Percentiles rank a stretch among this genome's conserved stretches.
phyloP scores from a whole-genome alignment of 352 stramenopile species.

The Pythium graminicola region DNA sequence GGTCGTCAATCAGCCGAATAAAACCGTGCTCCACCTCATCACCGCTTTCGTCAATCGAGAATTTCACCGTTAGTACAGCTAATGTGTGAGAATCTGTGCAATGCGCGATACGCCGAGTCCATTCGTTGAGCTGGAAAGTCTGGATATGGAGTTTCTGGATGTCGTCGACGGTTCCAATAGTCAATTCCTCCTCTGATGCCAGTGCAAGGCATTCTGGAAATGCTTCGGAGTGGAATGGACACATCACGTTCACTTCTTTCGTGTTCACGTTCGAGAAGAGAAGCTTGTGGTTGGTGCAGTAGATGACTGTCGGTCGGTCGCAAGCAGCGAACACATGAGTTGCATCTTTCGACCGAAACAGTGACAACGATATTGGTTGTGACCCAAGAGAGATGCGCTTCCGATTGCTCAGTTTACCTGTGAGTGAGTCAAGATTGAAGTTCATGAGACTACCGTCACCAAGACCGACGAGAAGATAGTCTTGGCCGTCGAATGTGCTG shows the following conservation, averaged over 20 bases:
- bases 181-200: conserved; percentile 92
- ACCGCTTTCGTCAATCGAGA: conserved; percentile 72
- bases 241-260: conserved; percentile 92
- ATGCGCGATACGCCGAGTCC: conserved; percentile 89
- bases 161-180: conserved; percentile 96
- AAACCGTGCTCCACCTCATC: conserved; percentile 87
- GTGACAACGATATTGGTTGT: conserved; percentile 92
- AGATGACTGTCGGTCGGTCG: conserved; percentile 97
- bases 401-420: conserved; percentile 47
- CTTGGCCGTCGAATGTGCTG: conserved; percentile 74
- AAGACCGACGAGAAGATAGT: conserved; percentile 95
- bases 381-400: conserved; percentile 95
- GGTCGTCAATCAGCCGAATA: conserved; percentile 95
- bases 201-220: conserved; percentile 95
- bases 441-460: conserved; percentile 94
- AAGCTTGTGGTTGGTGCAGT: conserved; percentile 94
- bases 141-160: conserved; percentile 99
- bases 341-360: conserved; percentile 89
- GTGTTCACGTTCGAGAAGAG: conserved; percentile 95
- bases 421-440: conserved; percentile 69
- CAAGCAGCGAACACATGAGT: conserved; percentile 96
- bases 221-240: conserved; percentile 86
- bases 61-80: conserved; percentile 75
- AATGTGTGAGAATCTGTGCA: conserved; percentile 74
- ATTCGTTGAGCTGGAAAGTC: conserved; percentile 92